phyloP scores from a whole-genome alignment of 768 basidiomycete genomes.

The Antrodiella citrinella region DNA sequence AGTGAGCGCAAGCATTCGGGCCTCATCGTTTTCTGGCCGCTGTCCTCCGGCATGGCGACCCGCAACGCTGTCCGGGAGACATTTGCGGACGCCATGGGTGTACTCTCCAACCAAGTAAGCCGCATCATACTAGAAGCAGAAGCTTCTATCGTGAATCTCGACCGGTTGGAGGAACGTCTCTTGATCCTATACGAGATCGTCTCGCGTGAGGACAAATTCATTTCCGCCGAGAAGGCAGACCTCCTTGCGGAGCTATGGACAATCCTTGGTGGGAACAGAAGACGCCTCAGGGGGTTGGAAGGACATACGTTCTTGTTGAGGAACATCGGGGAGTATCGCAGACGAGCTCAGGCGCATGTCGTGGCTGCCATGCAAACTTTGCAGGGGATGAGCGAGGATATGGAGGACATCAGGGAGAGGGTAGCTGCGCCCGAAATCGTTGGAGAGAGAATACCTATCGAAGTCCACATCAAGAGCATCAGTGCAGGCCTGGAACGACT shows the following conservation, averaged over 20 bases:
- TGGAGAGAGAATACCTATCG: slow-evolving; percentile 52
- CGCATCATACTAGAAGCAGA: slow-evolving; percentile 66
- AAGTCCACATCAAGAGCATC: slow-evolving; percentile 74
- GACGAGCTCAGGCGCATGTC: slow-evolving; percentile 59
- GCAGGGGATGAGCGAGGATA: slow-evolving; percentile 57
- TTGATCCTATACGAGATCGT: slow-evolving; percentile 48
- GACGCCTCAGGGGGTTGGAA: slow-evolving; percentile 39
- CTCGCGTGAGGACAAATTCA: slow-evolving; percentile 44
- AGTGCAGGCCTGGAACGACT: slow-evolving; percentile 51
- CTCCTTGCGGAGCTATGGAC: slow-evolving; percentile 68
- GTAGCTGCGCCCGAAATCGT: slow-evolving; percentile 61
- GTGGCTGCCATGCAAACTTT: slow-evolving; percentile 54
- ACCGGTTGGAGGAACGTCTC: slow-evolving; percentile 56
- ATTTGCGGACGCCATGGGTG: slow-evolving; percentile 57
- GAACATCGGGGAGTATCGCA: slow-evolving; percentile 48
- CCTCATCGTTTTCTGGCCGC: slow-evolving; percentile 22
- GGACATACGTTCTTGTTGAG: slow-evolving; percentile 45
- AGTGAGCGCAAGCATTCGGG: slow-evolving; percentile 21
- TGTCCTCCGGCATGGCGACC: slow-evolving; percentile 24
- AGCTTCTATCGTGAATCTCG: slow-evolving; percentile 43
- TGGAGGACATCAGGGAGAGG: slow-evolving; percentile 69
- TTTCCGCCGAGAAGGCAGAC: slow-evolving; percentile 38
- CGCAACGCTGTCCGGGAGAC: slow-evolving; percentile 41
- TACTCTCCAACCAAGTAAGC: slow-evolving; percentile 41
- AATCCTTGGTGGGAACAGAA: slow-evolving; percentile 51